A percentile compares a stretch with the other conserved stretches of the same genome.
These are phyloP conservation scores for Xenoacremonium recifei DNA, from an alignment of 2,329 filamentous ascomycete genomes.

Conservation along the genomic window DNA sequence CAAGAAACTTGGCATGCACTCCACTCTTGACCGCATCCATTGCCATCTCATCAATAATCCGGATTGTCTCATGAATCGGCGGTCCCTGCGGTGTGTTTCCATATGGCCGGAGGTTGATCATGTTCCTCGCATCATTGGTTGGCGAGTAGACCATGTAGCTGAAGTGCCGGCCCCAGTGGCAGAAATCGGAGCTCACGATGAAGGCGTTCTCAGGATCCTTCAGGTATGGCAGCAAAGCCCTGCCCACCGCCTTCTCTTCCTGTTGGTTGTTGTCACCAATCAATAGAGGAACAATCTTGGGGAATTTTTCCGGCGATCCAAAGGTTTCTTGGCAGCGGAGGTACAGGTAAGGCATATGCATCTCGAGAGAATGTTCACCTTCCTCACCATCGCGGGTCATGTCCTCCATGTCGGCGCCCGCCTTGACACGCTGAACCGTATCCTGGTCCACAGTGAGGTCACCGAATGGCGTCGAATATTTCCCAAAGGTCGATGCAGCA, in stretches of 20 bases:
- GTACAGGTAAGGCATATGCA: conserved; percentile 94
- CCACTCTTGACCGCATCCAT: conserved; percentile 85
- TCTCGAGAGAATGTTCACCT: conserved; percentile 86
- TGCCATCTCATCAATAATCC: conserved; percentile 72
- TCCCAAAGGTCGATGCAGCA: conserved; percentile 69
- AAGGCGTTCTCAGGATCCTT: conserved; percentile 75
- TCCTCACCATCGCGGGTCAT: background rate
- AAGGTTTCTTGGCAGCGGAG: conserved; percentile 62
- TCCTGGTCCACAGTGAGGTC: conserved; percentile 63
- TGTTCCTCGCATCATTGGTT: conserved; percentile 37
- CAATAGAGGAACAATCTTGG: conserved; percentile 80
- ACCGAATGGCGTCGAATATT: conserved; percentile 74
- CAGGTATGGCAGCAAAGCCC: conserved; percentile 74
- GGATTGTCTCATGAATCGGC: conserved; percentile 82
- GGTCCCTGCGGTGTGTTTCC: conserved; percentile 35
- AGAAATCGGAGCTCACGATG: conserved; percentile 92
- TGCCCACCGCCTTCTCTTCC: conserved; percentile 68
- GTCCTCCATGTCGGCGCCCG: conserved; percentile 32
- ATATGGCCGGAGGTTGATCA: conserved; percentile 35
- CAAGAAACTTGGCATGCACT: conserved; percentile 66
- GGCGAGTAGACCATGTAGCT: conserved; percentile 72
- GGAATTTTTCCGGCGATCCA: conserved; percentile 54
- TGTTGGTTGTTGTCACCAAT: conserved; percentile 68
- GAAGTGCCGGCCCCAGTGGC: conserved; percentile 89
- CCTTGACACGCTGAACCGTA: conserved; percentile 49